Evolutionary conservation across 129 eudicot genomes (phyloP).

Genomic region (Chrysanthemum makinoi): DNA sequence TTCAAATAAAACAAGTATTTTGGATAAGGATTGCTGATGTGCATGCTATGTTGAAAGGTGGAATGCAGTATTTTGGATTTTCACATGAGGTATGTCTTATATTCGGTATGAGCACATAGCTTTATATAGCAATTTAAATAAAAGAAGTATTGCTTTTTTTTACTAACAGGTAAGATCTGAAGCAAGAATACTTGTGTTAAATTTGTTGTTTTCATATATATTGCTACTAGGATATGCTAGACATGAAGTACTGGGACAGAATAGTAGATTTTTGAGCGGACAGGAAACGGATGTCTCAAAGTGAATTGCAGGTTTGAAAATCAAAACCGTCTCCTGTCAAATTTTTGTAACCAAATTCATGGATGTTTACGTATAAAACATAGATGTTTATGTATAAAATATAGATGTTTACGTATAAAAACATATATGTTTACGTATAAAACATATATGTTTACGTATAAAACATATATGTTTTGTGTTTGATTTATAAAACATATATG

Average conservation of each 20-base stretch:
- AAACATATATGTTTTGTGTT: too few species aligned
- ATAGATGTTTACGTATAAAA: too few species aligned
- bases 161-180: slow-evolving; percentile 73
- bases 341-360: neutral
- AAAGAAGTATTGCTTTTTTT: neutral
- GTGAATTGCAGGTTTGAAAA: slow-evolving; percentile 49
- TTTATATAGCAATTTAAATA: neutral
- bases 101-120: neutral
- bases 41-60: slow-evolving; percentile 73
- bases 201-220: slow-evolving; percentile 1
- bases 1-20: slow-evolving; percentile 48
- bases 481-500: too few species aligned
- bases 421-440: too few species aligned
- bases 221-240: slow-evolving; percentile 59
- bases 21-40: slow-evolving; percentile 73
- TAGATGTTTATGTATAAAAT: too few species aligned
- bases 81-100: slow-evolving; percentile 65
- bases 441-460: too few species aligned
- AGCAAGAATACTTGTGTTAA: slow-evolving; percentile 52
- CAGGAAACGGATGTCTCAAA: slow-evolving; percentile 56
- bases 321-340: slow-evolving; percentile 12
- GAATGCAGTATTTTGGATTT: slow-evolving; percentile 63
- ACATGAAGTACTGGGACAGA: slow-evolving; percentile 76
- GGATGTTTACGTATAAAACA: too few species aligned
- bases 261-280: slow-evolving; percentile 78